These are phyloP conservation scores for Pezicula radicicola DNA, from an alignment of 2,329 filamentous ascomycete species.

Conservation along the genomic window DNA sequence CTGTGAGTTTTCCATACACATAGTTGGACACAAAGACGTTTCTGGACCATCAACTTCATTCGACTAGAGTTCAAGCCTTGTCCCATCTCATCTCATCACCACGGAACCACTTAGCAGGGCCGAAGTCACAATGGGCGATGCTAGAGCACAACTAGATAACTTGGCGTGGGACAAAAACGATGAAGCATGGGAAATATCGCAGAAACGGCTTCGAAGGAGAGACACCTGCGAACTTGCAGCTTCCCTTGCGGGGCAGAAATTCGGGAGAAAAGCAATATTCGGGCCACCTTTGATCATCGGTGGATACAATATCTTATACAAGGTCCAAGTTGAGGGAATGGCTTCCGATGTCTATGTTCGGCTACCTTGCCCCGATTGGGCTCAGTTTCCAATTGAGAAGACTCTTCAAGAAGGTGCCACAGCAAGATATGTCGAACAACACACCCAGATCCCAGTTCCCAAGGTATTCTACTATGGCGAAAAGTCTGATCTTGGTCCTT, in stretches of 20 bases:
- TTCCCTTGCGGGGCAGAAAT: too few species aligned
- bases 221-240: too few species aligned
- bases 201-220: conserved; percentile 1
- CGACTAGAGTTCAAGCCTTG: too few species aligned
- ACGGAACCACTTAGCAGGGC: too few species aligned
- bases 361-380: neutral
- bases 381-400: conserved; percentile 2
- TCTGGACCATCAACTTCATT: too few species aligned
- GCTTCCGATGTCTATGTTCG: neutral
- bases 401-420: neutral
- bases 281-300: neutral
- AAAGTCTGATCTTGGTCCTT: neutral
- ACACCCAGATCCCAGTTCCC: conserved; percentile 1
- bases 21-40: too few species aligned
- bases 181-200: neutral
- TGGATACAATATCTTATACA: conserved; percentile 4
- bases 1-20: too few species aligned
- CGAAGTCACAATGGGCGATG: neutral
- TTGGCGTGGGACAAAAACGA: conserved; percentile 2
- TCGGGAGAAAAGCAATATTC: too few species aligned
- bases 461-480: neutral
- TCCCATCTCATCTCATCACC: too few species aligned
- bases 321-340: neutral
- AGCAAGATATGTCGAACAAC: neutral
- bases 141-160: conserved; percentile 1